Evolutionary conservation across 2,329 filamentous ascomycete species (phyloP).

Genomic region (Teratosphaeria viscida): DNA sequence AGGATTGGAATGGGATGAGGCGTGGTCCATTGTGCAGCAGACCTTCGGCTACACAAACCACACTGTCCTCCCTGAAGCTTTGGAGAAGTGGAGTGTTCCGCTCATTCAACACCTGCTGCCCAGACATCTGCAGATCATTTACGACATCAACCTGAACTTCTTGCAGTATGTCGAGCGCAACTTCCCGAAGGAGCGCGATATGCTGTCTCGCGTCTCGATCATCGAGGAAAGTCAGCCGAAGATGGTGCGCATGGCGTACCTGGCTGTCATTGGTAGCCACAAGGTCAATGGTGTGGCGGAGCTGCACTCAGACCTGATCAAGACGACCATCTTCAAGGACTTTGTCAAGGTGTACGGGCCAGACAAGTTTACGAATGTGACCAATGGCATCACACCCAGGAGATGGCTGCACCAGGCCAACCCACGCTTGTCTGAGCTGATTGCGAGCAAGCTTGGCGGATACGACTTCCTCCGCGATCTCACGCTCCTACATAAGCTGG

Average conservation of each 20-base stretch:
- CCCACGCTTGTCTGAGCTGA: slow-evolving; percentile 79
- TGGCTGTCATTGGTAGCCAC: slow-evolving; percentile 94
- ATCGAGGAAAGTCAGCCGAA: slow-evolving; percentile 95
- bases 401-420: slow-evolving; percentile 98
- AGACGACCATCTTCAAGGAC: slow-evolving; percentile 99
- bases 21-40: slow-evolving; percentile 60
- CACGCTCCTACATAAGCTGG: slow-evolving; percentile 74
- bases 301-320: slow-evolving; percentile 93
- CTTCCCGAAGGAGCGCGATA: slow-evolving; percentile 81
- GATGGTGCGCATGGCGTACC: slow-evolving; percentile 94
- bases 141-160: slow-evolving; percentile 95
- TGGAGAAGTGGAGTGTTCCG: slow-evolving; percentile 97
- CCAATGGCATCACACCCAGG: slow-evolving; percentile 92
- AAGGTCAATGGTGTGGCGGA: slow-evolving; percentile 99
- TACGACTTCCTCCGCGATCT: slow-evolving; percentile 83
- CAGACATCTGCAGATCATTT: slow-evolving; percentile 89
- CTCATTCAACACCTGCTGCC: slow-evolving; percentile 87
- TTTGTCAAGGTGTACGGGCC: slow-evolving; percentile 91
- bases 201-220: slow-evolving; percentile 82
- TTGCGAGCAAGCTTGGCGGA: slow-evolving; percentile 77
- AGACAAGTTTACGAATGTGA: slow-evolving; percentile 98
- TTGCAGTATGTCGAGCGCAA: slow-evolving; percentile 79
- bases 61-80: slow-evolving; percentile 88
- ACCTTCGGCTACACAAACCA: slow-evolving; percentile 97
- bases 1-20: slow-evolving; percentile 84